Base-by-base conservation (phyloP, 2,329 filamentous ascomycete genomes). In the Lecanicillium sp. region DNA sequence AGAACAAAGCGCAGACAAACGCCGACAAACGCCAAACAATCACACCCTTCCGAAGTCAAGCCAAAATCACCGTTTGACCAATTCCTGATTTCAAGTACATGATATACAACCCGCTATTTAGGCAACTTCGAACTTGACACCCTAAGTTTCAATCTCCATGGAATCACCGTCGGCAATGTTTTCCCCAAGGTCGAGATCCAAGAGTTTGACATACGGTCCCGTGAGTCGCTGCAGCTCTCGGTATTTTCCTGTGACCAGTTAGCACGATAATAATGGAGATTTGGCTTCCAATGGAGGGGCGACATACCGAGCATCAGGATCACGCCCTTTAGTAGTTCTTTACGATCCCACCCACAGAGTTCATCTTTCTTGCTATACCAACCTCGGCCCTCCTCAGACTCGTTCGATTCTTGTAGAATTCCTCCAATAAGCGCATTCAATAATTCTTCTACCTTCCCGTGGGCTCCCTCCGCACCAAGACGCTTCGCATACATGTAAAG, bases 401-500 rank as follows among this genome's bases (percentile, higher is more conserved):
- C 64, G 55, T 51, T 45, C n/a, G 55, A 58, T 0, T 60, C 80
- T 44, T 72, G 72, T 55, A 72, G 71, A 50, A 72, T 76, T 36
- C 85, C 84, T 7, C 89, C 88, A 35, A 94, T 69, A 30, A 98
- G 67, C 33, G 79, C 84, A 49, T 87, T 83, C 19, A 97, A 68
- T 9, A 98, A 68, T 65, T 98, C 94, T 57, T 97, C 90, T 3
- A 96, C 88, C 64, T 98, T 98, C 41, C 78, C 73, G 49, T 83
- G 79, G 37, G 90, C 67, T 0, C 88, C 88, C 59, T 98, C 94
- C 0, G 88, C 87, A 1, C 92, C 92, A 5, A 98, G 76, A 1
- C 92, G 81, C 65, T 96, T 97, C 4, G 89, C 90, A 54, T 98
- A 98, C 88, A 97, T 97, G 54, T 88, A 84, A n/a, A 98, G 68